Conservation (phyloP, 805 yeast species). For the Barnettozyma wickerhamii region DNA sequence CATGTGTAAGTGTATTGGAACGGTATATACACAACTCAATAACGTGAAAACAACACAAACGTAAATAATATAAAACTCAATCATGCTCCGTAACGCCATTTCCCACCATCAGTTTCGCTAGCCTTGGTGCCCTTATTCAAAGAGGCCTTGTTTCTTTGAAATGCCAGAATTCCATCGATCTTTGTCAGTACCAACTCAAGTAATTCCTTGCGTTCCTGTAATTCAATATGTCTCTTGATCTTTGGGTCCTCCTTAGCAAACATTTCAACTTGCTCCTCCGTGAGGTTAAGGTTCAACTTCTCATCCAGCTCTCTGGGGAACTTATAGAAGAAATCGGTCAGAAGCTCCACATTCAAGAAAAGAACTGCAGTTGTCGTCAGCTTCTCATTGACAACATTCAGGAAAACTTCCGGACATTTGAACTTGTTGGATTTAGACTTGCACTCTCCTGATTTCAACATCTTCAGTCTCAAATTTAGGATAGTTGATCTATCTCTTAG, state of each 20-base stretch:
- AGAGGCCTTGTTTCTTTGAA: slow-evolving; percentile 25
- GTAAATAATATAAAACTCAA: not conserved
- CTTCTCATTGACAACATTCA: slow-evolving; percentile 90
- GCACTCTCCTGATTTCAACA: slow-evolving; percentile 74
- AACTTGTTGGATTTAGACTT: slow-evolving; percentile 74
- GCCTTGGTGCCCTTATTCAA: not conserved
- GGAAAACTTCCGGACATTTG: slow-evolving; percentile 90
- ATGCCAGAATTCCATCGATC: slow-evolving; percentile 56
- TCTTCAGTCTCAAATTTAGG: slow-evolving; percentile 68
- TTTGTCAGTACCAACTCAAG: slow-evolving; percentile 79
- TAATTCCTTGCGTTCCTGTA: slow-evolving; percentile 89
- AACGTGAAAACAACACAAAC: not conserved
- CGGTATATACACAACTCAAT: not conserved
- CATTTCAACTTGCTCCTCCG: slow-evolving; percentile 72
- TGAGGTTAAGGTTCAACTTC: slow-evolving; percentile 57
- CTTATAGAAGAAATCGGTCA: slow-evolving; percentile 92
- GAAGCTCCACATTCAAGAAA: slow-evolving; percentile 86
- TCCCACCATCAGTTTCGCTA: slow-evolving; percentile 3
- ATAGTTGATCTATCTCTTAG: slow-evolving; percentile 68
- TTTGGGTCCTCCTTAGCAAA: slow-evolving; percentile 92
- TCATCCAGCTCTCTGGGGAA: slow-evolving; percentile 92
- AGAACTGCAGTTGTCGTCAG: slow-evolving; percentile 89
- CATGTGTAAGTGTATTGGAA: too few relatives aligned
- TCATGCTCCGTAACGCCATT: slow-evolving; percentile 7
- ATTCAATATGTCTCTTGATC: slow-evolving; percentile 82